Evolutionary conservation across 1,139 yeast genomes (phyloP), one percentile per base, ranked within the genome.

Genomic region (Pichia sp.): DNA sequence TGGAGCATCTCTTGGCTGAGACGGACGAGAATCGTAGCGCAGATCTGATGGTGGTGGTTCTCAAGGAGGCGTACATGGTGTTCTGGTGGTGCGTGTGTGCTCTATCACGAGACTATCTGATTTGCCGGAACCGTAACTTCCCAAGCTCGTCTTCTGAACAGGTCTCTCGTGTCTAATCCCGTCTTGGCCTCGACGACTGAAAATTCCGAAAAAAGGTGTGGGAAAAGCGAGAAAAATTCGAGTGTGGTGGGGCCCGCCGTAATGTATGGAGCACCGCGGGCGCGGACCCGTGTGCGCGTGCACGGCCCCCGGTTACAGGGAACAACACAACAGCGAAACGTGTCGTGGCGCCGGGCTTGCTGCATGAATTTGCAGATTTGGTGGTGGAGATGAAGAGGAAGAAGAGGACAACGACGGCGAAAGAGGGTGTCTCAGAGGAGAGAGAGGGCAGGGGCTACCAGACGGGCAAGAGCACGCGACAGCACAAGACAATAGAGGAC

Each of bases 1-100:
- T 34, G 7, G 43, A 36, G 14, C 17, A 30, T 45, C 50, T 46
- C 30, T 30, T 49, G n/a, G 46, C 38, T 3, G 51, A 42, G 27
- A 30, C 30, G 29, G 50, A 17, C 17, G 55, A 36, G 46, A 53
- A 52, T 50, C 56, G 56, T 33, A 53, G 56, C 6, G 53, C 48
- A 5, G 53, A 38, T 55, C 54, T 50, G 42, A 43, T 41, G 16
- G 55, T 36, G 17, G 53, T 30, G 14, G 51, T 42, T 49, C 51
- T 49, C 44, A 49, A 42, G 33, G 55, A 34, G 30, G 56, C 55
- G 49, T 50, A 48, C 54, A 52, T 52, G 31, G 14, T 47, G 40
- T 30, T 10, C 20, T 16, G 36, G 24, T 31, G 36, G 12, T 2
- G 34, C 16, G 41, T 34, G n/a, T 34, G 38, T 34, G 38, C n/a